Evolutionary conservation across 2,329 filamentous ascomycete species (phyloP), one percentile per base, ranked within the genome.

Genomic region (Sphaerulina musiva): DNA sequence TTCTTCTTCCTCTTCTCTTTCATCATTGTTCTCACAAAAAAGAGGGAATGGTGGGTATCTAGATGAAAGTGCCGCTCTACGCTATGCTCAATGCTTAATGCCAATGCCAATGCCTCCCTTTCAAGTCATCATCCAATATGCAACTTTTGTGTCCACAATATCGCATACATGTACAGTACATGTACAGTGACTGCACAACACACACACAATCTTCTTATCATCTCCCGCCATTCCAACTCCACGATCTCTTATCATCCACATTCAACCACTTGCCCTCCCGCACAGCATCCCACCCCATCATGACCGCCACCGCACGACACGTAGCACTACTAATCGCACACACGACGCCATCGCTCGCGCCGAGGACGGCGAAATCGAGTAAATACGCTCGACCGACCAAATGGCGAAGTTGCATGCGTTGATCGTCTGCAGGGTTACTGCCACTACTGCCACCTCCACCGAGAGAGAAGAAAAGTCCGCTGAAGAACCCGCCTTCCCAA

Each of bases 401-500:
- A 69, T 86, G 84, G 46, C 89, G 78, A 61, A 95, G 73, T 61
- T 79, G 74, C 61, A 87, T 74, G n/a, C 85, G 83, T 53, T 70
- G 66, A 66, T 72, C 36, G 65, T 70, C 55, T 5, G 62, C 38
- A 26, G 47, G 36, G 20, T 2, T 20, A 20, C 20, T 20, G 20
- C 20, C n/a, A n/a, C n/a, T 20, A 20, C 20, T 20, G 29, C 55
- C 48, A 32, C 46, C 32, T 3, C 87, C 89, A 1, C 87, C 89
- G 1, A 95, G 75, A 48, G 83, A 85, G 82, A 86, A 91, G 71
- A 95, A 95, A 72, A 93, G 84, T 63, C 82, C 80, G 11, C 80
- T 79, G 71, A 86, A 95, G 75, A 95, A 95, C 1, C 89, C 89
- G 14, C 89, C 89, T 68, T 95, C 89, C 89, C 89, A 95, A 31